Percentiles rank a stretch among this genome's conserved stretches.
phyloP scores from a whole-genome alignment of 371 early-diverging fungal genomes.

The Haplosporangium sp. region DNA sequence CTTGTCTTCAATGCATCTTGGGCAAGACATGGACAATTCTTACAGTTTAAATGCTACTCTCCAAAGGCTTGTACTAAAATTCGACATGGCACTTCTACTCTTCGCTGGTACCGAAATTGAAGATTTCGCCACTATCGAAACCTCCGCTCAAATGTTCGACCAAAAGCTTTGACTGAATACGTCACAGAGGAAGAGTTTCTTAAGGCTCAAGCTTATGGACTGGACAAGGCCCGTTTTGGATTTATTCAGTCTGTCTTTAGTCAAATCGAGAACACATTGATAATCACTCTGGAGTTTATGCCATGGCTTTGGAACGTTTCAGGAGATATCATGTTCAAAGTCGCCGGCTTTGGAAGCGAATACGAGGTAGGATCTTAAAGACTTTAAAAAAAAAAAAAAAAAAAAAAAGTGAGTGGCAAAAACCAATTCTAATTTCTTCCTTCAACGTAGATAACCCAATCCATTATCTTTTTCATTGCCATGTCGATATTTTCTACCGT shows the following conservation, averaged over 20 bases:
- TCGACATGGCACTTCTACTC: not conserved
- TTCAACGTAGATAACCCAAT: slow-evolving; percentile 79
- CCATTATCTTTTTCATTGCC: slow-evolving; percentile 80
- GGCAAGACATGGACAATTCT: too few relatives aligned
- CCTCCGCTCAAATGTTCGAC: slow-evolving; percentile 72
- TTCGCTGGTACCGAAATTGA: not conserved
- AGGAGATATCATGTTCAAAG: slow-evolving; percentile 64
- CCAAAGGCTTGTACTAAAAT: not conserved
- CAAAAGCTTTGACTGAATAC: slow-evolving; percentile 72
- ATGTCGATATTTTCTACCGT: slow-evolving; percentile 72
- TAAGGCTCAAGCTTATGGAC: slow-evolving; percentile 88
- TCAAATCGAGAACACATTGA: slow-evolving; percentile 73
- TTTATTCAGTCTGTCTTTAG: slow-evolving; percentile 73
- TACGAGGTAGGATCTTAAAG: slow-evolving; percentile 69
- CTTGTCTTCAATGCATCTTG: too few relatives aligned
- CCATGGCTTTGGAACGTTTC: slow-evolving; percentile 82
- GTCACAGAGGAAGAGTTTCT: slow-evolving; percentile 80
- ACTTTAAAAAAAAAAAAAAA: not conserved
- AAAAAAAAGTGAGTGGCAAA: not conserved
- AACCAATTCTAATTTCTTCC: not conserved
- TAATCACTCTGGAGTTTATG: slow-evolving; percentile 76
- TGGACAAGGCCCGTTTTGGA: slow-evolving; percentile 87
- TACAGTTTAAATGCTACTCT: not conserved
- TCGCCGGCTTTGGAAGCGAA: slow-evolving; percentile 73
- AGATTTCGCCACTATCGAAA: slow-evolving; percentile 83